Evolutionary conservation across 2,329 filamentous ascomycete species (phyloP).

Genomic region (Albifimbria verrucaria): DNA sequence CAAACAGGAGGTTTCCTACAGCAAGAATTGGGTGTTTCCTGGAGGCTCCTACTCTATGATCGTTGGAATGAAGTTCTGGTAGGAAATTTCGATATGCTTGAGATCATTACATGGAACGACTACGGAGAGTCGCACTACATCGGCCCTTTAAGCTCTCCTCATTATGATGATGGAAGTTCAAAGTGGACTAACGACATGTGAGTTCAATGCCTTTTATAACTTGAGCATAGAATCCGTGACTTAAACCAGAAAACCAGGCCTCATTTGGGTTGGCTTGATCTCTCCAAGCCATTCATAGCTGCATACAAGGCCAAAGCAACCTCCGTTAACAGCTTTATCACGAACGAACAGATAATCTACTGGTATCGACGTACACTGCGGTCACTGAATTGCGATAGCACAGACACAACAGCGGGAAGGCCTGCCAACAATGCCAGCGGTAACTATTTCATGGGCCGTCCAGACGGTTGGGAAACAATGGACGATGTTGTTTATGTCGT

Average conservation of each 20-base stretch:
- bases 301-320: conserved; percentile 46
- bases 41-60: conserved; percentile 57
- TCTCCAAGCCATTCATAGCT: conserved; percentile 50
- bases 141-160: conserved; percentile 42
- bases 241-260: no score
- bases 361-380: conserved; percentile 52
- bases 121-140: conserved; percentile 56
- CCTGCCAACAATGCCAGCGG: conserved; percentile 40
- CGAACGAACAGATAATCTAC: conserved; percentile 48
- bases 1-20: conserved; percentile 38
- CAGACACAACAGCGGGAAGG: conserved; percentile 44
- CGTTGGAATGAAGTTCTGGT: conserved; percentile 49
- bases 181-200: conserved; percentile 48
- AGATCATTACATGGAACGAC: conserved; percentile 45
- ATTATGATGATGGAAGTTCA: conserved; percentile 39
- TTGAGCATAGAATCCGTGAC: no score
- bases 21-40: conserved; percentile 57
- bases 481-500: conserved; percentile 50
- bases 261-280: conserved; percentile 50
- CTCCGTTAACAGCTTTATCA: conserved; percentile 37
- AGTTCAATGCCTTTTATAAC: no score
- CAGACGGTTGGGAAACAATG: conserved; percentile 47
- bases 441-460: conserved; percentile 50
- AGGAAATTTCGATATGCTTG: conserved; percentile 44
- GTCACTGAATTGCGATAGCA: conserved; percentile 44